Evolutionary conservation across 441 rosid species (phyloP).

Genomic region (Francoa sonchifolia): DNA sequence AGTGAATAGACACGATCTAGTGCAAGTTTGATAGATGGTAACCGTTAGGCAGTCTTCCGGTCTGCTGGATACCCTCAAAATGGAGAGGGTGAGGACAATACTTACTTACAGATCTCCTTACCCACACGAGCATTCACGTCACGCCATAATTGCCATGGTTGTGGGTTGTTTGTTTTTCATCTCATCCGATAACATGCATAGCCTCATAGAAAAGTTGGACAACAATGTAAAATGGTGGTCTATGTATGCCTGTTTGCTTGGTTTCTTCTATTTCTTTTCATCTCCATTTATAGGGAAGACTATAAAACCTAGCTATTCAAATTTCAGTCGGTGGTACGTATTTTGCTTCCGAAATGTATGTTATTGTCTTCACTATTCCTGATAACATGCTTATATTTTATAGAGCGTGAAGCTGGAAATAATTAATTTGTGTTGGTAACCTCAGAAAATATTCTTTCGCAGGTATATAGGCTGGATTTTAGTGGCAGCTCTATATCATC

Average conservation of each 20-base stretch:
- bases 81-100: constrained; percentile 91
- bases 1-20: constrained; percentile 4
- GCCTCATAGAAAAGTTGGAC: constrained; percentile 78
- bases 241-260: constrained; percentile 92
- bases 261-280: constrained; percentile 97
- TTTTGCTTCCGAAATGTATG: no score
- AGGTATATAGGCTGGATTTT: constrained; percentile 99
- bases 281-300: constrained; percentile 93
- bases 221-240: constrained; percentile 95
- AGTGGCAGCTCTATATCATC: constrained; percentile 95
- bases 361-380: no score
- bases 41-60: constrained; percentile 40
- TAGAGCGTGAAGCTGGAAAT: constrained; percentile 1
- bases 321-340: constrained; percentile 89
- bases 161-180: constrained; percentile 92
- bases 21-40: constrained; percentile 29
- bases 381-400: no score
- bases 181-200: constrained; percentile 92
- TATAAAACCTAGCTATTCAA: constrained; percentile 82
- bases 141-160: constrained; percentile 84
- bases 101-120: constrained; percentile 76
- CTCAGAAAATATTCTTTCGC: constrained; percentile 13
- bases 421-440: constrained; percentile 2
- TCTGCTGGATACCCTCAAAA: constrained; percentile 42
- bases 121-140: constrained; percentile 97